Evolutionary conservation across 2,329 filamentous ascomycete genomes (phyloP), one percentile per base, ranked within the genome.

Genomic region (Cladosporium sp.): DNA sequence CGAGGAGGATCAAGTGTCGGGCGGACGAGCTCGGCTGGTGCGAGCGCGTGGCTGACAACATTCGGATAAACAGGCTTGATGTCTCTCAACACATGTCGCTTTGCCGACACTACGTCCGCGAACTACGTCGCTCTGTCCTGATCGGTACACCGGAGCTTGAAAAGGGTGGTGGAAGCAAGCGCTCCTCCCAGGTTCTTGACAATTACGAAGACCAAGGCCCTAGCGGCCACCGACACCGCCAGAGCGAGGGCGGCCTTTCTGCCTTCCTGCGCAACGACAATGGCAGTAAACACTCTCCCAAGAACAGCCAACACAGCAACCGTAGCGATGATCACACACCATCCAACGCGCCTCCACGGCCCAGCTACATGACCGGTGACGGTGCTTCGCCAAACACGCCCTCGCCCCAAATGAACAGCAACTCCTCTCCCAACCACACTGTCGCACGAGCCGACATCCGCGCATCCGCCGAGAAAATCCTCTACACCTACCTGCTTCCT

Each of bases 41-140:
- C 2, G 35, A 18, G 12, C 27, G 7, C 13, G 16, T 12, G 19
- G 25, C 50, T 49, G 25, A 49, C 30, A 35, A 51, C 27, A 40
- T 25, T 38, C 2, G 36, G 15, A 32, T 12, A 50, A 18, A 22
- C 62, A 97, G 92, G 93, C 89, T 98, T 61, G 93, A 98, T 83
- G 93, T 98, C 53, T 92, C 93, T 13, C 93, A 98, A 67, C 93
- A 98, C 72, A 96, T 97, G 85, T 95, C 92, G 18, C 79, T 98
- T 51, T 98, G 88, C 68, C 86, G 94, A 43, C 90, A 97, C 70
- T 98, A 96, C 73, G 93, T 98, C 16, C 88, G 93, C 63, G 91
- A 96, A 70, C 79, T 98, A 49, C 87, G 93, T 59, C 81, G 93
- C 57, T 97, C 92, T 19, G 90, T 97, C 54, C 82, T 98, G 43